These are phyloP conservation scores for Chlamydomonas sp. DNA, from an alignment of 139 green algal species.

Conservation along the genomic window DNA sequence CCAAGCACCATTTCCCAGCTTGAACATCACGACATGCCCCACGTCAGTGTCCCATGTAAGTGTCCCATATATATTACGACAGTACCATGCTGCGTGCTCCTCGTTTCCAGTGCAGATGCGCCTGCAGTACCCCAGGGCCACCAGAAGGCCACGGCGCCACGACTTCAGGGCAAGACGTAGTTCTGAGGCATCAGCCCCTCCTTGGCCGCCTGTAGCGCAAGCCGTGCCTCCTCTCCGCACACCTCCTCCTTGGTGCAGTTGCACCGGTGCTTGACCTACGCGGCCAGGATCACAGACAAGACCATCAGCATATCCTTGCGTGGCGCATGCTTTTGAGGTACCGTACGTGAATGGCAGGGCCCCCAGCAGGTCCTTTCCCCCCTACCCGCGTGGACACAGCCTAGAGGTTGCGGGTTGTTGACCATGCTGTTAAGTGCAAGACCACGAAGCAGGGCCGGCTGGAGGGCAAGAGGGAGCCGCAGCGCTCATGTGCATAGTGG, in stretches of 20 bases:
- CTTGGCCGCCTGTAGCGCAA: slow-evolving; percentile 15
- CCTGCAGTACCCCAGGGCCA: too few relatives aligned
- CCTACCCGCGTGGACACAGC: background rate
- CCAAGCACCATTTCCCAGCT: too few relatives aligned
- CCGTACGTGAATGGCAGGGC: background rate
- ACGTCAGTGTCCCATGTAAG: too few relatives aligned
- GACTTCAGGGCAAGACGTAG: slow-evolving; percentile 31
- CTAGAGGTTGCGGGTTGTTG: background rate
- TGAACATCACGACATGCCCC: too few relatives aligned
- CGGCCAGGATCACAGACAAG: background rate
- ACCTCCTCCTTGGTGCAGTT: slow-evolving; percentile 35
- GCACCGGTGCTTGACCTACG: slow-evolving; percentile 65
- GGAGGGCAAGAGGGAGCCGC: background rate
- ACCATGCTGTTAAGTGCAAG: background rate
- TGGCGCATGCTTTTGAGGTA: too few relatives aligned
- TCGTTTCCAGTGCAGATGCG: too few relatives aligned
- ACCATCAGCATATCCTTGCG: background rate
- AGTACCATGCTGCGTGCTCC: too few relatives aligned
- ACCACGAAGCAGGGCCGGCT: background rate
- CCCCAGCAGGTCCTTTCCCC: background rate
- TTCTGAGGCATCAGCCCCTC: slow-evolving; percentile 40
- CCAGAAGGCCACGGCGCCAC: too few relatives aligned
- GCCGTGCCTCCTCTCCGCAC: slow-evolving; percentile 51
- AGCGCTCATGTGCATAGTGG: background rate
- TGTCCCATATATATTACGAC: too few relatives aligned